A percentile compares a stretch with the other conserved stretches of the same genome.
Evolutionary conservation across 2,329 filamentous ascomycete species (phyloP).

Genomic region (Hymenoscyphus fraxineus): DNA sequence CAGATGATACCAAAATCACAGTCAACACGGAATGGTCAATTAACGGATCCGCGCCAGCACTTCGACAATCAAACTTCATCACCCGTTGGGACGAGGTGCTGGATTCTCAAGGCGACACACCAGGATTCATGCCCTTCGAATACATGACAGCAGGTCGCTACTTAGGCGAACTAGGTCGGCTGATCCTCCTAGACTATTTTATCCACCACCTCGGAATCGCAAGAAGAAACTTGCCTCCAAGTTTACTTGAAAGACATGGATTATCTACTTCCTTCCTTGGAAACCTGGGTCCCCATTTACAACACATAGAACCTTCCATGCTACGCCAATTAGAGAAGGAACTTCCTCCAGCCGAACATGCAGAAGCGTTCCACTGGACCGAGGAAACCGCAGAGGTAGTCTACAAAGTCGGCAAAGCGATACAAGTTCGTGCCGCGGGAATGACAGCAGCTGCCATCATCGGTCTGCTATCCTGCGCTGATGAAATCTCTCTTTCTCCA

Average conservation of each 20-base stretch:
- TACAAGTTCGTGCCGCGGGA: constrained; percentile 68
- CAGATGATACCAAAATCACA: constrained; percentile 60
- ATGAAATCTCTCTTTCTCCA: constrained; percentile 49
- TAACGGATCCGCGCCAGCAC: constrained; percentile 65
- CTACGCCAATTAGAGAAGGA: constrained; percentile 47
- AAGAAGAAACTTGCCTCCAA: constrained; percentile 18
- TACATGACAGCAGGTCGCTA: constrained; percentile 97
- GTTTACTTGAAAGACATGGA: constrained; percentile 38
- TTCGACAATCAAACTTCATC: constrained; percentile 59
- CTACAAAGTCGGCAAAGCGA: constrained; percentile 63
- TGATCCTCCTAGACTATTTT: constrained; percentile 84
- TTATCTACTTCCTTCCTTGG: constrained; percentile 68
- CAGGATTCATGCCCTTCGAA: constrained; percentile 91
- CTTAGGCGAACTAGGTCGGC: constrained; percentile 75
- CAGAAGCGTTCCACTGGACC: constrained; percentile 58
- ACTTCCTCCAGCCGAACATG: constrained; percentile 49
- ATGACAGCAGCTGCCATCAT: constrained; percentile 71
- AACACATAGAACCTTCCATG: constrained; percentile 34
- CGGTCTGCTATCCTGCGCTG: constrained; percentile 64
- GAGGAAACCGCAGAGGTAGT: constrained; percentile 54
- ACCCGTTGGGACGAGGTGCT: constrained; percentile 68
- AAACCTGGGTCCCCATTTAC: constrained; percentile 56
- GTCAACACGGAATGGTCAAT: constrained; percentile 87
- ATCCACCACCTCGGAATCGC: constrained; percentile 41
- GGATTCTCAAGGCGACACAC: constrained; percentile 63